Base-by-base conservation (phyloP, 2,329 filamentous ascomycete genomes). In the Boeremia lycopersici region DNA sequence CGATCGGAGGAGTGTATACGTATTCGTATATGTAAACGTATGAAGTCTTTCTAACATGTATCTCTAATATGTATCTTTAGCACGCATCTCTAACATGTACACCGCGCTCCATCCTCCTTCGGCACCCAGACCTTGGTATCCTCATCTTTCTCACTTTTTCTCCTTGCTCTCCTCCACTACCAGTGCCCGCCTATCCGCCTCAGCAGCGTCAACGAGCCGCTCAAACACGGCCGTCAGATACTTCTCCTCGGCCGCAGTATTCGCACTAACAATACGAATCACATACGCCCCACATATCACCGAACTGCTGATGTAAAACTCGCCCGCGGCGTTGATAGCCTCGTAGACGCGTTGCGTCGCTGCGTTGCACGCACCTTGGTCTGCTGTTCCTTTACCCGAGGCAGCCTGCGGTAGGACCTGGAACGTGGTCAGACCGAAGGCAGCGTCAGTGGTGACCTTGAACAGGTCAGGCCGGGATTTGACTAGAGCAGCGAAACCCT, bases 401-500 rank as follows among this genome's bases (percentile, higher is more conserved):
- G 19, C 19, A 23, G 3, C 5, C 19, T 23, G 19, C 19, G 19
- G 47, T 9, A 64, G 68, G 19, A 93, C 77, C 2, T 86, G 83
- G 62, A 97, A 86, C 1, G 93, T 91, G 0, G 90, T 97, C 46
- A 98, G 81, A 1, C 86, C 90, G 68, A 96, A 97, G 0, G 81
- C 81, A 0, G 93, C 90, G 3, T 84, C 84, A 0, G 90, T 87
- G 17, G 96, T 78, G 15, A 96, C 82, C 61, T 84, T 83, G 62
- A 96, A 96, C 13, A 96, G 72, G 69, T 96, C 91, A 0, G 74
- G 64, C 2, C 89, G 78, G 2, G 70, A 76, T 9, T 76, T 73
- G 1, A 96, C 69, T 36, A 89, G 78, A 0, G 71, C 77, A 3
- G 86, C 83, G 59, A 97, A 95, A 9, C 79, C 74, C 59, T 92